Conservation (phyloP, 2,329 filamentous ascomycete genomes). For the Claviceps maximensis region DNA sequence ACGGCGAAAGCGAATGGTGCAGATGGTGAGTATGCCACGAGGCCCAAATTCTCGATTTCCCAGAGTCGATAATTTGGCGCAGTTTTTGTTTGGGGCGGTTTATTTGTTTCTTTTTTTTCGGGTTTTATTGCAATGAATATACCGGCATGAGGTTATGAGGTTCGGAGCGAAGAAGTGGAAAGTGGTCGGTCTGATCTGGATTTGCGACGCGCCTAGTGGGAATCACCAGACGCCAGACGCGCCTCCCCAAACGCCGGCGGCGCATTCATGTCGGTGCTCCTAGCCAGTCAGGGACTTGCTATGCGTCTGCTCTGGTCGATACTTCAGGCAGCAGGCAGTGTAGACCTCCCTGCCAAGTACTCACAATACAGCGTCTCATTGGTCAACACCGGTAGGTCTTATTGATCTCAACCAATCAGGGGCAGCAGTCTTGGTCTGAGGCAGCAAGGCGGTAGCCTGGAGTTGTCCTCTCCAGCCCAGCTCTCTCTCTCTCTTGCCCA, state of each 20-base stretch:
- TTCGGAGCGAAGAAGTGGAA: neutral
- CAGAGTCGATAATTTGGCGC: neutral
- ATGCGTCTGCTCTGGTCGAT: neutral
- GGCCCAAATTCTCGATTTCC: neutral
- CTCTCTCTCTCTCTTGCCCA: neutral
- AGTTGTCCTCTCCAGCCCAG: neutral
- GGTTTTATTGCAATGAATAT: neutral
- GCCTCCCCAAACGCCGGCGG: neutral
- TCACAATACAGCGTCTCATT: conserved; percentile 13
- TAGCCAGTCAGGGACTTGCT: neutral
- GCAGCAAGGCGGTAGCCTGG: conserved; percentile 16
- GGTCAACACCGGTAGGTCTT: conserved; percentile 15
- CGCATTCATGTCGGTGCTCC: neutral
- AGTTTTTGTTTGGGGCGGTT: neutral
- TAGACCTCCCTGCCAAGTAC: conserved; percentile 9
- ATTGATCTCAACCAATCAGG: conserved; percentile 15
- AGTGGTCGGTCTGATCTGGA: neutral
- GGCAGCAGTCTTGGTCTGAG: conserved; percentile 20
- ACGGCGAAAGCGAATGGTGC: neutral
- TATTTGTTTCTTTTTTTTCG: neutral
- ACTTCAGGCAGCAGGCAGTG: neutral
- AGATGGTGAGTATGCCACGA: neutral
- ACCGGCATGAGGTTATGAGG: neutral
- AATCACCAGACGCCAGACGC: neutral
- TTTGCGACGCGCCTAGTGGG: conserved; percentile 13